A percentile compares a stretch with the other conserved stretches of the same genome.
phyloP scores from a whole-genome alignment of 257 asterid genomes.

The Solanum arcanum region DNA sequence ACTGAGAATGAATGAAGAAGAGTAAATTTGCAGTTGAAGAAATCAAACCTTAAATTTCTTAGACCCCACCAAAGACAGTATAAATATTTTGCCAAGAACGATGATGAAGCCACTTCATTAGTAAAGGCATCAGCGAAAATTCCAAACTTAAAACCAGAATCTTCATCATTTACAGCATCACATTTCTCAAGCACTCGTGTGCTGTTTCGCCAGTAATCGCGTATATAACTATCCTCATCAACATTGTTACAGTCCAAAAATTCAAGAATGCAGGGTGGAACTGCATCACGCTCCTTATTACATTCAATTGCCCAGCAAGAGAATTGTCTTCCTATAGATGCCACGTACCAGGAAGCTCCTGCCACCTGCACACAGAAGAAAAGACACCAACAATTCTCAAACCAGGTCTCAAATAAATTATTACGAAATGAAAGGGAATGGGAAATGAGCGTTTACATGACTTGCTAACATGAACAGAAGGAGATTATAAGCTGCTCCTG shows the following conservation, averaged over 20 bases:
- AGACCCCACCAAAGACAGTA: slow-evolving; percentile 99
- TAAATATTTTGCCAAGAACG: slow-evolving; percentile 58
- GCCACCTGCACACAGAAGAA: slow-evolving; percentile 34
- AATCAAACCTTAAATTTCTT: slow-evolving; percentile 71
- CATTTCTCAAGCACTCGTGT: slow-evolving; percentile 45
- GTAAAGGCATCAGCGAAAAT: slow-evolving; percentile 93
- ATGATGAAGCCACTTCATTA: slow-evolving; percentile 63
- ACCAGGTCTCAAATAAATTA: neutral
- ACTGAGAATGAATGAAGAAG: neutral
- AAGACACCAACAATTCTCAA: neutral
- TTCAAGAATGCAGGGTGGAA: slow-evolving; percentile 36
- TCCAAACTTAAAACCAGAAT: slow-evolving; percentile 82
- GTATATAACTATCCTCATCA: neutral
- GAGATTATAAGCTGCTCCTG: slow-evolving; percentile 90
- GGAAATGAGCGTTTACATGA: slow-evolving; percentile 36
- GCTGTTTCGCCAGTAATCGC: slow-evolving; percentile 51
- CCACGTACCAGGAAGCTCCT: slow-evolving; percentile 92
- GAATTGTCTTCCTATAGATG: slow-evolving; percentile 82
- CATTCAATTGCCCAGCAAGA: slow-evolving; percentile 74
- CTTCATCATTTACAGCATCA: slow-evolving; percentile 63
- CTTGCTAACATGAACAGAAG: slow-evolving; percentile 87
- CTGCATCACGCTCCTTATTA: slow-evolving; percentile 16
- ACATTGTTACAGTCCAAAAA: slow-evolving; percentile 49
- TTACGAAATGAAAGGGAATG: neutral
- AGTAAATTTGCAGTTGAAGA: neutral